Base-by-base conservation (phyloP, 345 rosid species). In the Moringa oleifera region DNA sequence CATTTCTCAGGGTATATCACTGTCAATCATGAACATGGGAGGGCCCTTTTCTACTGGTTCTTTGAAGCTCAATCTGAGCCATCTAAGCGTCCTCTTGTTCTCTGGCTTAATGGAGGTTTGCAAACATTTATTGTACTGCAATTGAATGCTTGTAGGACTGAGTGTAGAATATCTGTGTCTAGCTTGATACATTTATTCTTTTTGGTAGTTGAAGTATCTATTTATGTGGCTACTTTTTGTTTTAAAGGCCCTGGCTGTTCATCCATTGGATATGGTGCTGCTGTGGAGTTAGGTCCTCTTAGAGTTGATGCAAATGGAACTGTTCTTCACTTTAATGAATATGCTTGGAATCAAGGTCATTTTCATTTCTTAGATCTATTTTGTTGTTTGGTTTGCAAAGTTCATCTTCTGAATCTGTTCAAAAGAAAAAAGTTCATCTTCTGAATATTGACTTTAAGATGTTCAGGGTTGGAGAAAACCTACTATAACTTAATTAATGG, bases 11-110 rank as follows among this genome's bases (percentile, higher is more conserved):
- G 91, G 22, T 86, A 86, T 65, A 62, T 86, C 68, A 81, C 78
- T 11, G 86, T 83, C 63, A 69, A 79, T 37, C 72, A 67, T 58
- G 74, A 78, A 57, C 75, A 79, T 31, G 80, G 85, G 28, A 72
- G 88, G 69, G 83, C 88, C 52, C 86, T 85, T 63, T 85, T 85
- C 74, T 85, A 77, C 73, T 85, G 88, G 91, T 85, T 85, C 75
- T 86, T 83, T 31, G 85, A 86, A 75, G 83, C 88, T 51, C 77
- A 73, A 53, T 74, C 85, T 62, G 69, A 75, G 25, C 71, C 84
- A n/a, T 63, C 81, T 31, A 56, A 76, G 57, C 77, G 72, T 62
- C 91, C 86, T 63, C 77, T 86, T 51, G 78, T 86, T 45, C 85
- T 86, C 59, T 86, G 89, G 91, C 74, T 86, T 57, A 86, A 83